Evolutionary conservation across 1,284 basidiomycete species (phyloP).

Genomic region (Mrakiaceae sp.): DNA sequence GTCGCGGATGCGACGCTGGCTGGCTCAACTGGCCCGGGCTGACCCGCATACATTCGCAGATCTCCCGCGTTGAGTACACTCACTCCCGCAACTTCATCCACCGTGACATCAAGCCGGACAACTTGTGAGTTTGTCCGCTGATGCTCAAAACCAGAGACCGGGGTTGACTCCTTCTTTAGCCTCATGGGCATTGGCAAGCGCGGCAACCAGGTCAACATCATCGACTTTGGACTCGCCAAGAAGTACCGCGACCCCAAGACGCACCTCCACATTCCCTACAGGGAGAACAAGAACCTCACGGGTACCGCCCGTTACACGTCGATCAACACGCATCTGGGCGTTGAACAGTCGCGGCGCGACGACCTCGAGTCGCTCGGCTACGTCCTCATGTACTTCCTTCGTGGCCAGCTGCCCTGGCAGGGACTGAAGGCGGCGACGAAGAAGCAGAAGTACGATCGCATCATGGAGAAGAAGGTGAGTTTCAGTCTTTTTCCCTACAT

Average conservation of each 20-base stretch:
- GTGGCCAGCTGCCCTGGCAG: slow-evolving; percentile 92
- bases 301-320: slow-evolving; percentile 98
- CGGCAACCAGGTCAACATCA: slow-evolving; percentile 98
- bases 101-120: slow-evolving; percentile 57
- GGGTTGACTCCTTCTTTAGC: slow-evolving; percentile 19
- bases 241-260: slow-evolving; percentile 99
- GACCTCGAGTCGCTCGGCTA: slow-evolving; percentile 94
- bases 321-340: slow-evolving; percentile 97
- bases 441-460: slow-evolving; percentile 99
- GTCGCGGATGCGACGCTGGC: slow-evolving; percentile 24
- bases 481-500: not conserved
- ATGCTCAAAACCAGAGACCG: too few species aligned
- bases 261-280: slow-evolving; percentile 96
- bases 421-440: slow-evolving; percentile 95
- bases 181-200: slow-evolving; percentile 99
- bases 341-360: slow-evolving; percentile 91
- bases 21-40: not conserved
- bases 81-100: slow-evolving; percentile 99
- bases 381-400: slow-evolving; percentile 97
- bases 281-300: slow-evolving; percentile 99
- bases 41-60: slow-evolving; percentile 41
- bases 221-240: slow-evolving; percentile 98
- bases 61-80: slow-evolving; percentile 97
- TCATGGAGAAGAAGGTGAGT: slow-evolving; percentile 80
- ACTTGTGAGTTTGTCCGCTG: slow-evolving; percentile 45